Evolutionary conservation across 768 basidiomycete genomes (phyloP).

Genomic region (Aureoboletus auriporus): DNA sequence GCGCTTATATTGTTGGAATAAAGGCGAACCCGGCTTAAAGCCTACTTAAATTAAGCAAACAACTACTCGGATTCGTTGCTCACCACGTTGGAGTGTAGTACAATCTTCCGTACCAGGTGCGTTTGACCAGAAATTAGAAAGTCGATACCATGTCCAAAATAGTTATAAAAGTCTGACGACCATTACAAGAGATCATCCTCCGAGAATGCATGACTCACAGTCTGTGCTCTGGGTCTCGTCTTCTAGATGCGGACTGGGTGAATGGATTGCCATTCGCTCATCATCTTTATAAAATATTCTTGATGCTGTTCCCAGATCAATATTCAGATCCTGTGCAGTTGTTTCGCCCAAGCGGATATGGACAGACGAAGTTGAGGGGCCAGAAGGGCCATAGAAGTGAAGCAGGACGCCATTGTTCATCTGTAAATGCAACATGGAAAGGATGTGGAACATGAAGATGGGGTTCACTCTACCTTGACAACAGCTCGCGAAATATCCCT

Average conservation of each 20-base stretch:
- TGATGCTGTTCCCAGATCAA: constrained; percentile 77
- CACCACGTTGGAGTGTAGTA: constrained; percentile 86
- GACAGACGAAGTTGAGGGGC: constrained; percentile 37
- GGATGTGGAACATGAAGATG: not conserved
- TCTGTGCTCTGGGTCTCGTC: constrained; percentile 51
- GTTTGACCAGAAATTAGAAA: constrained; percentile 71
- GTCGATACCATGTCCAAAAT: constrained; percentile 88
- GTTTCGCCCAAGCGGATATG: constrained; percentile 68
- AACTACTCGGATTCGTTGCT: constrained; percentile 19
- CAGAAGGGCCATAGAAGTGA: constrained; percentile 57
- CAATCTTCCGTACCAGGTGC: constrained; percentile 78
- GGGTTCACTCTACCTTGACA: constrained; percentile 47
- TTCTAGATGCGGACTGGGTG: constrained; percentile 37
- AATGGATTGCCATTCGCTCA: constrained; percentile 81
- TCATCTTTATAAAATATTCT: constrained; percentile 86
- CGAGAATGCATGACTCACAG: constrained; percentile 34
- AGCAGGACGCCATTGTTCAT: constrained; percentile 70
- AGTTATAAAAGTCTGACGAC: constrained; percentile 81
- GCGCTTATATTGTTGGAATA: constrained; percentile 89
- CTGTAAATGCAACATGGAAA: constrained; percentile 32
- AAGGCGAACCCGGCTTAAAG: constrained; percentile 74
- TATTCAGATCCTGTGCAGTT: constrained; percentile 74
- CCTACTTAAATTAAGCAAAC: not conserved
- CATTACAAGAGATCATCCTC: constrained; percentile 1
- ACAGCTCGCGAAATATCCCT: constrained; percentile 68